Conservation (phyloP, 2,329 filamentous ascomycete species). For the Xenoacremonium recifei region DNA sequence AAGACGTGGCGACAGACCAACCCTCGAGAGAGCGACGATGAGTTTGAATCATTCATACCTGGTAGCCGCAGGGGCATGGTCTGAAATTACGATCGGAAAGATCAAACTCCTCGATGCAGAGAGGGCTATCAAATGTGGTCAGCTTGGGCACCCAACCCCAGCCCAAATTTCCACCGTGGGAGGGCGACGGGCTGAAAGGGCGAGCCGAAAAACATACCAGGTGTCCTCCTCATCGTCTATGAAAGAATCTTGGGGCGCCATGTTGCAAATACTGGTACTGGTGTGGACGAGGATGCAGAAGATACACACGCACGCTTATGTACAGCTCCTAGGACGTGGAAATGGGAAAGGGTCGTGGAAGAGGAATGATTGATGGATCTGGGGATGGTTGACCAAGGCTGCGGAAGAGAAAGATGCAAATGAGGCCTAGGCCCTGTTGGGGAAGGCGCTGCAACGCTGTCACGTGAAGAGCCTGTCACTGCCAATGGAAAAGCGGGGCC, state of each 20-base stretch:
- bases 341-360: constrained; percentile 21
- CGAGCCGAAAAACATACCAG: constrained; percentile 49
- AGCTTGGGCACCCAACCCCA: constrained; percentile 20
- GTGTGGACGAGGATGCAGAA: not conserved
- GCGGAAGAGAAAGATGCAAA: constrained; percentile 29
- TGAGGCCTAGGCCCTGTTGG: constrained; percentile 17
- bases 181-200: constrained; percentile 6
- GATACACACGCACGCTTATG: not conserved
- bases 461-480: constrained; percentile 21
- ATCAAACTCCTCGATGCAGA: constrained; percentile 99
- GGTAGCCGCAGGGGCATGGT: constrained; percentile 96
- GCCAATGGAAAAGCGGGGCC: not conserved
- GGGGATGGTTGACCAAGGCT: constrained; percentile 30
- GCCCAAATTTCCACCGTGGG: constrained; percentile 20
- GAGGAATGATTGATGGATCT: constrained; percentile 24
- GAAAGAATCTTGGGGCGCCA: constrained; percentile 69
- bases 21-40: not conserved
- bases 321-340: constrained; percentile 3
- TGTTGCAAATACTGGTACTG: constrained; percentile 32
- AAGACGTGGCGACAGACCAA: constrained; percentile 16
- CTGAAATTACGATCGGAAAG: constrained; percentile 95
- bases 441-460: constrained; percentile 10
- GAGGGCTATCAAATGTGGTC: constrained; percentile 63
- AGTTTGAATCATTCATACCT: constrained; percentile 62
- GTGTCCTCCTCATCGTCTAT: constrained; percentile 71